A percentile compares a stretch with the other conserved stretches of the same genome.
phyloP scores from a whole-genome alignment of 805 yeast genomes.

The Wickerhamiella musiphila region DNA sequence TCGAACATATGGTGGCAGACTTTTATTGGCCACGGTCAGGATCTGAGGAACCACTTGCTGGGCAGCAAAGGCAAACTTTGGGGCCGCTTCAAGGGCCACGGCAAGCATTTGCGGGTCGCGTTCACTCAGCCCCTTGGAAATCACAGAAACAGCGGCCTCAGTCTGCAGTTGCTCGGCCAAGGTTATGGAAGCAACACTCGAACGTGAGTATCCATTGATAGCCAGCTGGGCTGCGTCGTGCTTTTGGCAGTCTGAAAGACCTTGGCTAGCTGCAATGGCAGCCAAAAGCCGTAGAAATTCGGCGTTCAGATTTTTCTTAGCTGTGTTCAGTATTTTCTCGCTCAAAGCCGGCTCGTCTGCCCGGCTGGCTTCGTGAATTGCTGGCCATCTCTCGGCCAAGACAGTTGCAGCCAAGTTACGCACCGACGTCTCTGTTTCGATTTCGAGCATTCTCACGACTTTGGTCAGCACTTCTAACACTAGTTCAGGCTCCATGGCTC shows the following conservation, averaged over 20 bases:
- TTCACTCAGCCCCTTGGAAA: slow-evolving; percentile 22
- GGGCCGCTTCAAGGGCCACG: slow-evolving; percentile 22
- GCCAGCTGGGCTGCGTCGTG: too few species aligned
- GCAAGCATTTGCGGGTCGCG: slow-evolving; percentile 22
- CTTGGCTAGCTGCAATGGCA: neutral
- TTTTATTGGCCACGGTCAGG: too few species aligned
- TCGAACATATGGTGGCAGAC: too few species aligned
- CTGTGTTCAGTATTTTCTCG: too few species aligned
- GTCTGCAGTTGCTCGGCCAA: slow-evolving; percentile 4
- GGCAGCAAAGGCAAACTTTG: slow-evolving; percentile 10
- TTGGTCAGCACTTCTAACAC: too few species aligned
- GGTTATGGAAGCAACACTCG: too few species aligned
- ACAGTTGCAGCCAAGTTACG: slow-evolving; percentile 26
- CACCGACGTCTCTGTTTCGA: slow-evolving; percentile 29
- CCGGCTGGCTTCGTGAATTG: neutral
- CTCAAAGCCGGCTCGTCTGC: too few species aligned
- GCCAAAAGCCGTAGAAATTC: neutral
- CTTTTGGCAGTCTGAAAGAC: too few species aligned
- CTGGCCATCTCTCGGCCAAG: slow-evolving; percentile 21
- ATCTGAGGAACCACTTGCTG: too few species aligned
- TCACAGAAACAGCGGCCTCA: slow-evolving; percentile 15
- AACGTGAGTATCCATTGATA: too few species aligned
- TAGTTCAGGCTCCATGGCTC: too few species aligned
- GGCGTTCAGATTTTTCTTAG: neutral
- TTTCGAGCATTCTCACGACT: slow-evolving; percentile 18